Evolutionary conservation across 345 rosid species (phyloP).

Genomic region (Eucalyptus sp.): DNA sequence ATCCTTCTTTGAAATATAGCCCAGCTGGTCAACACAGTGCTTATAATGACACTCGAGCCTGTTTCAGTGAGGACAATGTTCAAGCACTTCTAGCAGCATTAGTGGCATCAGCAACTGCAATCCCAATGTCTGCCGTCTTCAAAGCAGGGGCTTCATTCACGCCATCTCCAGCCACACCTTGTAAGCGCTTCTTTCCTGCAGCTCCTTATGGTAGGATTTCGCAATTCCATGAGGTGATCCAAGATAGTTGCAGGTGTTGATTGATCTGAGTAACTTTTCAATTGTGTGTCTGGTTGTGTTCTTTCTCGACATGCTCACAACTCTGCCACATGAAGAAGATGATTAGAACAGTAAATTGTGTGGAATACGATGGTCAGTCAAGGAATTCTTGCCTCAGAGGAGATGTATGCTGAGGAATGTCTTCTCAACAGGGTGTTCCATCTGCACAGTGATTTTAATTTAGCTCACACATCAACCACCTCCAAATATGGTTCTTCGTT

Average conservation of each 20-base stretch:
- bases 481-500: background rate
- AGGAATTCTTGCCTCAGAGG: background rate
- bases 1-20: constrained; percentile 89
- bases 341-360: background rate
- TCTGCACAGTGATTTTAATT: background rate
- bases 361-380: background rate
- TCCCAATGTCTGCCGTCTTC: constrained; percentile 77
- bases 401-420: background rate
- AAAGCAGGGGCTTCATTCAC: constrained; percentile 91
- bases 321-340: background rate
- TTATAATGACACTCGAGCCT: constrained; percentile 73
- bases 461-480: background rate
- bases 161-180: constrained; percentile 94
- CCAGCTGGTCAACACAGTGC: constrained; percentile 83
- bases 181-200: constrained; percentile 79
- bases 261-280: background rate
- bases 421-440: background rate
- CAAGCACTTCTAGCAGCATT: constrained; percentile 82
- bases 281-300: background rate
- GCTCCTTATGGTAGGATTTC: constrained; percentile 65
- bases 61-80: constrained; percentile 88
- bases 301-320: background rate
- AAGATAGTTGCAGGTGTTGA: background rate
- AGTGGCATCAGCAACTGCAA: constrained; percentile 88
- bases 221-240: background rate